A percentile compares a stretch with the other conserved stretches of the same genome.
phyloP scores from a whole-genome alignment of 2,329 filamentous ascomycete genomes.

The Cercospora citrullina region DNA sequence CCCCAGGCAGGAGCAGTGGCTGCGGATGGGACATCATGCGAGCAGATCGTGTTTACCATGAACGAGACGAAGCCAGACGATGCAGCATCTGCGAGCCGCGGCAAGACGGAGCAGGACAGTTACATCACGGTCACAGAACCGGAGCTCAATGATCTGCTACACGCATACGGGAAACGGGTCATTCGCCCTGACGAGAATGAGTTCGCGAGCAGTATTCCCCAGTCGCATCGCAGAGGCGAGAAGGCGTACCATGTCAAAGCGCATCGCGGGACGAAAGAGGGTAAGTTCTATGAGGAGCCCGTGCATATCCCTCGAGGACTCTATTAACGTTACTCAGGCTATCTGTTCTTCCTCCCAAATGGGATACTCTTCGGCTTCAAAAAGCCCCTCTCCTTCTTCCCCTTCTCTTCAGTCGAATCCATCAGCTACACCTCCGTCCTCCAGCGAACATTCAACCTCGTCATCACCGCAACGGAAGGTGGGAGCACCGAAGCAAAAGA shows the following conservation, averaged over 20 bases:
- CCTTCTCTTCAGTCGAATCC: slow-evolving; percentile 59
- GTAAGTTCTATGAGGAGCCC: slow-evolving; percentile 37
- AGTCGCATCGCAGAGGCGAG: slow-evolving; percentile 63
- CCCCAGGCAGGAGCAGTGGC: slow-evolving; percentile 52
- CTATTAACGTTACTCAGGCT: slow-evolving; percentile 48
- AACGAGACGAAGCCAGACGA: slow-evolving; percentile 51
- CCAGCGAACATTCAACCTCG: slow-evolving; percentile 66
- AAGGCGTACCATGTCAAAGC: slow-evolving; percentile 65
- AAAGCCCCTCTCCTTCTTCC: slow-evolving; percentile 64
- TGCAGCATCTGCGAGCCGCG: slow-evolving; percentile 43
- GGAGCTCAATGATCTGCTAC: slow-evolving; percentile 53
- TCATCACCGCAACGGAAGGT: slow-evolving; percentile 45
- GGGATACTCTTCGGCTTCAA: slow-evolving; percentile 67
- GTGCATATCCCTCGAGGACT: background rate
- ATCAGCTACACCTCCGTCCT: slow-evolving; percentile 65
- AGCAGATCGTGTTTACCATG: slow-evolving; percentile 62
- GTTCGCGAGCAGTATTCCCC: slow-evolving; percentile 60
- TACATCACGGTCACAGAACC: slow-evolving; percentile 47
- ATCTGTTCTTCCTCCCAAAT: slow-evolving; percentile 61
- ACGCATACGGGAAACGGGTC: slow-evolving; percentile 48
- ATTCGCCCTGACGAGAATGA: slow-evolving; percentile 57
- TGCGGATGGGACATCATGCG: slow-evolving; percentile 41
- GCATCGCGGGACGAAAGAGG: slow-evolving; percentile 65
- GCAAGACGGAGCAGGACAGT: slow-evolving; percentile 44
- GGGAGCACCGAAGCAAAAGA: slow-evolving; percentile 45